These are phyloP conservation scores for Vanderwaltozyma tropicalis DNA, from an alignment of 805 yeast genomes.

Conservation along the genomic window DNA sequence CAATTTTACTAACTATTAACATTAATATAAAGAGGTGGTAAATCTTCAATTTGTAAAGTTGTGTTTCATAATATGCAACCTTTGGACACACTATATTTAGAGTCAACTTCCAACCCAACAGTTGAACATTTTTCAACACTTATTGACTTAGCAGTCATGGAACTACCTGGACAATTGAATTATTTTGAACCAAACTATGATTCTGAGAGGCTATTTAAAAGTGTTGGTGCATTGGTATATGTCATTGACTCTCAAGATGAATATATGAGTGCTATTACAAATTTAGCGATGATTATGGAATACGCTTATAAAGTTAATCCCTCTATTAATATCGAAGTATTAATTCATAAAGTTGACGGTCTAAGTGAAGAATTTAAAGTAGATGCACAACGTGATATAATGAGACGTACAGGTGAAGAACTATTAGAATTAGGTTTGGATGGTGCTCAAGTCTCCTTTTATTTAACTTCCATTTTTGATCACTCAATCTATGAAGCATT, in stretches of 20 bases:
- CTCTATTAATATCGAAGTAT: conserved; percentile 75
- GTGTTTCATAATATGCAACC: conserved; percentile 97
- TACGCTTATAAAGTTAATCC: conserved; percentile 82
- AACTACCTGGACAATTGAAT: conserved; percentile 87
- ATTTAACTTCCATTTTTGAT: conserved; percentile 87
- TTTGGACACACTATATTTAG: conserved; percentile 79
- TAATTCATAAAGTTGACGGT: conserved; percentile 94
- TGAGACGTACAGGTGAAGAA: conserved; percentile 93
- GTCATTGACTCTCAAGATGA: conserved; percentile 96
- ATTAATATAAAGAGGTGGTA: conserved; percentile 73
- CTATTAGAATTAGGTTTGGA: conserved; percentile 80
- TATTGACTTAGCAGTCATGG: conserved; percentile 83
- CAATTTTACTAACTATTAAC: conserved; percentile 1
- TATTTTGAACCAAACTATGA: conserved; percentile 80
- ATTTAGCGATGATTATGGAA: conserved; percentile 77
- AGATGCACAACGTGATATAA: conserved; percentile 92
- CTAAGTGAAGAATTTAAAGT: conserved; percentile 84
- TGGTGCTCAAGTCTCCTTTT: conserved; percentile 84
- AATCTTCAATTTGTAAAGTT: conserved; percentile 90
- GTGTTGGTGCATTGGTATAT: conserved; percentile 84
- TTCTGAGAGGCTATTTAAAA: conserved; percentile 61
- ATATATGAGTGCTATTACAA: conserved; percentile 82
- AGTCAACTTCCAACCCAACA: conserved; percentile 82
- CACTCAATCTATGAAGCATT: conserved; percentile 94
- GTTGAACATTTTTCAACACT: conserved; percentile 74